These are phyloP conservation scores for Grosmannia serpens DNA, from an alignment of 2,329 filamentous ascomycete genomes.

Conservation along the genomic window DNA sequence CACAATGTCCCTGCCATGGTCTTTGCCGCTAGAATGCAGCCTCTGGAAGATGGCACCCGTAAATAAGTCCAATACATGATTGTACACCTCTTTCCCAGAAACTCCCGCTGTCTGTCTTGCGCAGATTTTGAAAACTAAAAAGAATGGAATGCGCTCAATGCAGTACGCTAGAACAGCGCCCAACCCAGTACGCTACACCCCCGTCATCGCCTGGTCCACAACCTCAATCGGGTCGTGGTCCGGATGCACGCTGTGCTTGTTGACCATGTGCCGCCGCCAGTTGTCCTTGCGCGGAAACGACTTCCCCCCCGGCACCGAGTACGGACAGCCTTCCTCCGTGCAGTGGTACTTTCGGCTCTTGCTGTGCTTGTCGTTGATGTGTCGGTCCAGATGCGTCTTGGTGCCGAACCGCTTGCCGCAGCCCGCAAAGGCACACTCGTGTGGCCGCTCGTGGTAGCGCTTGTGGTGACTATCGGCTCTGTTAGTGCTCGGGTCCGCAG, in stretches of 20 bases:
- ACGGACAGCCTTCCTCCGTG: constrained; percentile 40
- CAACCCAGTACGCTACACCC: not conserved
- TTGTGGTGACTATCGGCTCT: constrained; percentile 40
- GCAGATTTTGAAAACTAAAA: not conserved
- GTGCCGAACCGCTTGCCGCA: constrained; percentile 49
- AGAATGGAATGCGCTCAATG: not conserved
- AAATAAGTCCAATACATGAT: not conserved
- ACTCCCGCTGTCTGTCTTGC: not conserved
- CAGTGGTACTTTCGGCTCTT: constrained; percentile 51
- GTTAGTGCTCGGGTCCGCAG: not conserved
- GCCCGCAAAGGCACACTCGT: constrained; percentile 28
- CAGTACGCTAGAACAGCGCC: not conserved
- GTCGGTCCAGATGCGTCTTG: constrained; percentile 49
- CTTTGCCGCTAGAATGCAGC: not conserved
- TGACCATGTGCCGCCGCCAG: constrained; percentile 51
- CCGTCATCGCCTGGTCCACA: constrained; percentile 25
- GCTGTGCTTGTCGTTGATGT: constrained; percentile 50
- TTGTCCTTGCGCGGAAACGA: constrained; percentile 52
- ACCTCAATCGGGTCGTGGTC: constrained; percentile 33
- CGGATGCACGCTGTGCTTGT: constrained; percentile 34
- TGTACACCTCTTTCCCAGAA: not conserved
- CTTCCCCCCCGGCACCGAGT: constrained; percentile 44
- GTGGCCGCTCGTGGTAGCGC: constrained; percentile 47
- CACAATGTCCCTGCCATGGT: not conserved
- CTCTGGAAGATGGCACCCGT: not conserved